Percentiles rank a stretch among this genome's conserved stretches.
Evolutionary conservation across 1,139 yeast genomes (phyloP).

Genomic region (Suhomyces panamericanus): DNA sequence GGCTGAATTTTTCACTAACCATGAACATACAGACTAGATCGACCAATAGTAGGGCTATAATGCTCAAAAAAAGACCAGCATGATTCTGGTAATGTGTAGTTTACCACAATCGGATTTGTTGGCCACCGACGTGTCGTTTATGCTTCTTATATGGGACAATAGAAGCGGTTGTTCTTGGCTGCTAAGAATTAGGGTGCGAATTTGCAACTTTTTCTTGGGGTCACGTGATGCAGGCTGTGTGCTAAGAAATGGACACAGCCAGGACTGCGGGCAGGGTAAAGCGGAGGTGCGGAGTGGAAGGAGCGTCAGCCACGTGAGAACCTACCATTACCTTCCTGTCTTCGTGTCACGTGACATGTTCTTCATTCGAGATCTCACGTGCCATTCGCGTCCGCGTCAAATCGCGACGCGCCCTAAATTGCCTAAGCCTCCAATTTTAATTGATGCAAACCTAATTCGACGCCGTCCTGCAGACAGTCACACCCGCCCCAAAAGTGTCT

Average conservation of each 20-base stretch:
- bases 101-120: not conserved
- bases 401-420: too few species aligned
- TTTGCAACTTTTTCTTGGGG: constrained; percentile 7
- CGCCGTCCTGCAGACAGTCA: too few species aligned
- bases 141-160: not conserved
- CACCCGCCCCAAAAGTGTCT: not conserved
- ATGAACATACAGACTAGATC: too few species aligned
- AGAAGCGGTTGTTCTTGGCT: not conserved
- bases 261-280: too few species aligned
- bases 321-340: too few species aligned
- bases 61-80: not conserved
- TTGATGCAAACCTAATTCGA: not conserved
- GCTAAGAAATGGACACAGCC: too few species aligned
- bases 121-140: not conserved
- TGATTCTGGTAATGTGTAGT: not conserved
- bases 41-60: not conserved
- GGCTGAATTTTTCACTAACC: not conserved
- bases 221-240: not conserved
- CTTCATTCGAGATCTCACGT: too few species aligned
- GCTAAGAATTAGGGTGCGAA: constrained; percentile 2
- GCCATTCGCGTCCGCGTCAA: too few species aligned
- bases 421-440: not conserved
- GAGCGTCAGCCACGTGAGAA: too few species aligned
- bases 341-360: too few species aligned
- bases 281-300: too few species aligned